Evolutionary conservation across 441 rosid genomes (phyloP), one percentile per base, ranked within the genome.

Genomic region (Isatis lusitanica): DNA sequence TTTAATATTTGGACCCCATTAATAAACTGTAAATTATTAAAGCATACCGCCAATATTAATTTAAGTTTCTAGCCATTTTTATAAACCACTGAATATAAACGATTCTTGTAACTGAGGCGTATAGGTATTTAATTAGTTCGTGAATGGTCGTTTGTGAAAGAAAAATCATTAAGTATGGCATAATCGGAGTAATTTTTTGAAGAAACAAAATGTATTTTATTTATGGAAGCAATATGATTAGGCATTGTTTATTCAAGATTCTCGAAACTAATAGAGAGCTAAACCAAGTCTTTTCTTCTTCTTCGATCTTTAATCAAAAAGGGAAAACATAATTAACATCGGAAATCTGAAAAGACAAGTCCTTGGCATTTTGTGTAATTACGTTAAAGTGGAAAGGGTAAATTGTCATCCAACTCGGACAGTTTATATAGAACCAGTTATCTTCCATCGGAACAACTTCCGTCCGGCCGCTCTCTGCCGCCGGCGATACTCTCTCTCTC

Each of bases 1-100:
- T 78, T 73, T 78, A 46, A 61, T 28, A 21, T 51, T 67, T 26
- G 81, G 81, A 73, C 74, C 81, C 81, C 81, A 66, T 26, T 67
- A 13, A 52, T 60, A 71, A 56, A 38, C 17, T 57, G 67, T 60
- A 35, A 13, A 77, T 77, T 77, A 72, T 72, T 61, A 71, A 71
- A 71, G 76, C 61, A 60, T 66, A 42, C 46, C 65, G 71, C 70
- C 60, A 33, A 50, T 65, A 58, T 52, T 42, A 16, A 28, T 51
- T 77, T 56, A 18, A 63, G 10, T 31, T 21, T 64, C 4, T 64
- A 33, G n/a, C 1, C 30, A 63, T 39, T n/a, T 4, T 26, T 48
- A 60, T 60, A 42, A 60, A 36, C 36, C 59, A 53, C 30, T 16
- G 59, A 48, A 9, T 60, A 46, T n/a, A 58, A 66, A 35, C 50